phyloP scores from a whole-genome alignment of 2,329 filamentous ascomycete species.

The Botryotinia globosa region DNA sequence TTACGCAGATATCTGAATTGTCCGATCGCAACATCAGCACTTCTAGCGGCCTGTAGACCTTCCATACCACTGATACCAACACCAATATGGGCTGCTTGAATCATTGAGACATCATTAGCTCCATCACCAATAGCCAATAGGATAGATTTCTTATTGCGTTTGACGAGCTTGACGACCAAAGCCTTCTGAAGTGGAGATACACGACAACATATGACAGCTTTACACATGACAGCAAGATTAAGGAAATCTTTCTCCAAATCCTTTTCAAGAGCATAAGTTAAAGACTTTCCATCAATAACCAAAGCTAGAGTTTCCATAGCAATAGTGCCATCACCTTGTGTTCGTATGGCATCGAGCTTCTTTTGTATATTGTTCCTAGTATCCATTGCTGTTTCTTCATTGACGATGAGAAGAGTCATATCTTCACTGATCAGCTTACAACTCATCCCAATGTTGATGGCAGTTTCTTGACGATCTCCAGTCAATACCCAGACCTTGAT shows the following conservation, averaged over 20 bases:
- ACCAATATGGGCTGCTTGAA: slow-evolving; percentile 95
- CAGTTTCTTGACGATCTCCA: slow-evolving; percentile 95
- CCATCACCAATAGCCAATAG: slow-evolving; percentile 95
- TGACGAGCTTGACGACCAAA: slow-evolving; percentile 95
- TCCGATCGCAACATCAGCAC: slow-evolving; percentile 90
- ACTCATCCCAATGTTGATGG: slow-evolving; percentile 99
- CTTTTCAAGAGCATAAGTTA: slow-evolving; percentile 89
- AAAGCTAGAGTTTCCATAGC: slow-evolving; percentile 86
- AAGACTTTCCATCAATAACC: slow-evolving; percentile 92
- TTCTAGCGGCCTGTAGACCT: slow-evolving; percentile 92
- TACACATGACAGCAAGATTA: slow-evolving; percentile 91
- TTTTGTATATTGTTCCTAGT: slow-evolving; percentile 89
- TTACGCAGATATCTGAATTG: slow-evolving; percentile 96
- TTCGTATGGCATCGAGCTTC: slow-evolving; percentile 87
- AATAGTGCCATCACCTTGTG: slow-evolving; percentile 71
- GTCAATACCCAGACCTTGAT: slow-evolving; percentile 99
- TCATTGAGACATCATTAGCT: slow-evolving; percentile 99
- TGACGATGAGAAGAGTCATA: slow-evolving; percentile 96
- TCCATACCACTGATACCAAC: slow-evolving; percentile 97
- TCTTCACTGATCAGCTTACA: slow-evolving; percentile 98
- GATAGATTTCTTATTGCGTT: slow-evolving; percentile 83
- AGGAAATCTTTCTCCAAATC: slow-evolving; percentile 92
- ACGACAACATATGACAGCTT: slow-evolving; percentile 97
- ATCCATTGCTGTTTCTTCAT: slow-evolving; percentile 76
- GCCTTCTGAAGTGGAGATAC: slow-evolving; percentile 97